phyloP scores from a whole-genome alignment of 805 yeast species.

The Cyberlindnera americana region DNA sequence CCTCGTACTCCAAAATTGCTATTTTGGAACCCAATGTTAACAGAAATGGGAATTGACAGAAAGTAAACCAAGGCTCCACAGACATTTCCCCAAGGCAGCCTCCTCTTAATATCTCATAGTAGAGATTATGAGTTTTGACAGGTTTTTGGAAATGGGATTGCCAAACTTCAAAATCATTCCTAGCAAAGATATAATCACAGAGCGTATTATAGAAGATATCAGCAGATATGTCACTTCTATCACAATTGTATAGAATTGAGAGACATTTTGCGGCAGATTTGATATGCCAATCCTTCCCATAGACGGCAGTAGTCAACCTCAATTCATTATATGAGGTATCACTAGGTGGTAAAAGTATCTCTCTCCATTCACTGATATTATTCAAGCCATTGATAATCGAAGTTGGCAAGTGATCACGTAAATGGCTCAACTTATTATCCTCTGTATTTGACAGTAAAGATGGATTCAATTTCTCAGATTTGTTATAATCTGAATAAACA shows the following conservation, averaged over 20 bases:
- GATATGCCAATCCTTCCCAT: conserved; percentile 81
- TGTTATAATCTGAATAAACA: conserved; percentile 5
- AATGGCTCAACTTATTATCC: neutral
- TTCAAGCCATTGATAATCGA: conserved; percentile 4
- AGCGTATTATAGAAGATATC: conserved; percentile 67
- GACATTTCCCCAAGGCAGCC: conserved; percentile 9
- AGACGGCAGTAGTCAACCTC: conserved; percentile 49
- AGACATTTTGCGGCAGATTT: conserved; percentile 60
- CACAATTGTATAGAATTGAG: conserved; percentile 53
- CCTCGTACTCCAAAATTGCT: conserved; percentile 76
- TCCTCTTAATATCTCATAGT: conserved; percentile 17
- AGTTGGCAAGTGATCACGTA: neutral
- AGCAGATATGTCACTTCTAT: conserved; percentile 30
- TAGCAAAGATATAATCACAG: conserved; percentile 74
- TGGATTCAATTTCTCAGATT: conserved; percentile 8
- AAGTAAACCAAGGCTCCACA: conserved; percentile 38
- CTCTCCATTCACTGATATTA: conserved; percentile 5
- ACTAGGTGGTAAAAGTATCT: no score
- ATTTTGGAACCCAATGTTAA: conserved; percentile 81
- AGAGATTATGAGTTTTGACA: no score
- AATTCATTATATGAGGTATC: no score
- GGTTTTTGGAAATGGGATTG: conserved; percentile 38
- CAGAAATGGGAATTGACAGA: conserved; percentile 83
- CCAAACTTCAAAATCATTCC: conserved; percentile 84
- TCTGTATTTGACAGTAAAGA: neutral